phyloP scores from a whole-genome alignment of 2,329 filamentous ascomycete species.

The Gnomoniopsis smithogilvyi region DNA sequence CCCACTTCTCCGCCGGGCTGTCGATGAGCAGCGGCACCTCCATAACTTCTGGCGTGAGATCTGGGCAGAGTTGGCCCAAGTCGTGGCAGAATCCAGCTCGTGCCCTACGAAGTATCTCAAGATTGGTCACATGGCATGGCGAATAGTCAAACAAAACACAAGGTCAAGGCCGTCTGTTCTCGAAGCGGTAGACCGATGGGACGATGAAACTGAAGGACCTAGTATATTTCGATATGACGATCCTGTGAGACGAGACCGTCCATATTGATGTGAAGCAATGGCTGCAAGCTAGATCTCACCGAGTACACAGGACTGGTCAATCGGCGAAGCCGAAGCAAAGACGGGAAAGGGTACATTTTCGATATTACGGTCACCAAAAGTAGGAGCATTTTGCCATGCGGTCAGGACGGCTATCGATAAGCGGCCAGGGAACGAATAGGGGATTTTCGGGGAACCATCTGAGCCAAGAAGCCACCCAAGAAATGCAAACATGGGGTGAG shows the following conservation, averaged over 20 bases:
- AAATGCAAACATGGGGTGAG: no score
- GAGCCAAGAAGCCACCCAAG: no score
- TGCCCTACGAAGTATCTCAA: constrained; percentile 11
- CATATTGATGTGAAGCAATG: background rate
- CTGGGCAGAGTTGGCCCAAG: constrained; percentile 5
- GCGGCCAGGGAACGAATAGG: no score
- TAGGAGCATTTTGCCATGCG: no score
- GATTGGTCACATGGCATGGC: constrained; percentile 11
- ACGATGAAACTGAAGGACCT: constrained; percentile 1
- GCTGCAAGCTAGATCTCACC: background rate
- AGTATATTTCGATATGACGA: constrained; percentile 8
- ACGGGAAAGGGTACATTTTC: no score
- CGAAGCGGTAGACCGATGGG: constrained; percentile 6
- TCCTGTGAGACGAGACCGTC: constrained; percentile 5
- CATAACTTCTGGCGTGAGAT: background rate
- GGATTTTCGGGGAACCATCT: no score
- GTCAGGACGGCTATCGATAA: no score
- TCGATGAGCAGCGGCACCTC: constrained; percentile 8
- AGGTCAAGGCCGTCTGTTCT: background rate
- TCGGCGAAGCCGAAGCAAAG: background rate
- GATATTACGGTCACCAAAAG: no score
- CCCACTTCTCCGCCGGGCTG: background rate
- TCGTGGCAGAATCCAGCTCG: background rate
- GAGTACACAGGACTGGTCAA: background rate
- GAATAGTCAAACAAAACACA: background rate